phyloP scores from a whole-genome alignment of 1,139 yeast genomes.

The Candida sp. region DNA sequence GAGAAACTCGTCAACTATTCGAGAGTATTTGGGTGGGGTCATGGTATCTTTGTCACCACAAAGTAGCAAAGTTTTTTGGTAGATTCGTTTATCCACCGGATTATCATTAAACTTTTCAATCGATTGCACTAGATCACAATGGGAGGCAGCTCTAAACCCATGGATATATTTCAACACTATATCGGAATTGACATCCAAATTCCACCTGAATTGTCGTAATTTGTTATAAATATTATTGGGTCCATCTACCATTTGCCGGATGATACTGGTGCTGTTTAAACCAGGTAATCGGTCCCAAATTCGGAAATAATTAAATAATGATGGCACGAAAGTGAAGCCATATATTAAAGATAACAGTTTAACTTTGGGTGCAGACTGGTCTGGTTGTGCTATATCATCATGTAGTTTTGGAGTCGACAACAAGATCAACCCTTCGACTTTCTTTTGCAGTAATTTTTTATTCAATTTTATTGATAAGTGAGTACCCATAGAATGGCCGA shows the following conservation, averaged over 20 bases:
- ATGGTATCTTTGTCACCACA: conserved; percentile 59
- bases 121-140: conserved; percentile 42
- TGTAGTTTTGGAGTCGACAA: conserved; percentile 53
- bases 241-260: conserved; percentile 44
- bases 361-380: conserved; percentile 2
- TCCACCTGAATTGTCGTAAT: conserved; percentile 66
- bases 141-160: conserved; percentile 44
- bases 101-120: conserved; percentile 33
- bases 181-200: conserved; percentile 57
- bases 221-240: conserved; percentile 38
- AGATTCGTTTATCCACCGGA: conserved; percentile 25
- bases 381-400: conserved; percentile 20
- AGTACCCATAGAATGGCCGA: conserved; percentile 81
- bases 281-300: conserved; percentile 64
- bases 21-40: conserved; percentile 42
- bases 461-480: conserved; percentile 51
- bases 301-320: conserved; percentile 53
- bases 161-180: conserved; percentile 52
- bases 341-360: conserved; percentile 13
- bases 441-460: conserved; percentile 31
- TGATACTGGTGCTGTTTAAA: conserved; percentile 53
- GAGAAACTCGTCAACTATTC: conserved; percentile 21
- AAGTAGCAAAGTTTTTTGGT: conserved; percentile 46
- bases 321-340: conserved; percentile 42
- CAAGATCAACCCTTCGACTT: conserved; percentile 45